Conservation (phyloP, 768 basidiomycete genomes). For the Mycena epipterygia region DNA sequence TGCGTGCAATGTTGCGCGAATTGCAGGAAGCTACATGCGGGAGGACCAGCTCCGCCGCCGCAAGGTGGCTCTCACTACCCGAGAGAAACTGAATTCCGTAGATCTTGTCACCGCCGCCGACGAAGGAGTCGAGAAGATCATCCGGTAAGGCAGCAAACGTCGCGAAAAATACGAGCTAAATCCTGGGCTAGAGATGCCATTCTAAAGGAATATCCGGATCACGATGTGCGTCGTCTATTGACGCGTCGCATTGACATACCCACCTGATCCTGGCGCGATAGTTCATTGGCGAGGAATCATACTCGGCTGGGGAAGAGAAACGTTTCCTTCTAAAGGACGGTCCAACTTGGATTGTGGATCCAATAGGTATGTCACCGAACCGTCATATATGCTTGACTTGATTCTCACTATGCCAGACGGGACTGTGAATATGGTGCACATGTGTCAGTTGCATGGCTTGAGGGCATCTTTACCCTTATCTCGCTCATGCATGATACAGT, state of each 20-base stretch:
- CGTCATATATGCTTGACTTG: constrained; percentile 12
- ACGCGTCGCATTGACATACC: background rate
- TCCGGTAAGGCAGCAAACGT: constrained; percentile 21
- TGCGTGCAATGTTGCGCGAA: constrained; percentile 38
- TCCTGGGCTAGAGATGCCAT: constrained; percentile 25
- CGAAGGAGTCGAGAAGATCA: constrained; percentile 41
- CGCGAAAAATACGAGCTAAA: background rate
- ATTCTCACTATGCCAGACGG: constrained; percentile 25
- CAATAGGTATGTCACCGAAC: constrained; percentile 36
- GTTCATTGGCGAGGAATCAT: constrained; percentile 46
- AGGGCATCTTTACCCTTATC: background rate
- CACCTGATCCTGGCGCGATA: background rate
- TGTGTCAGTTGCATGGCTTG: constrained; percentile 33
- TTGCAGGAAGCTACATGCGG: constrained; percentile 37
- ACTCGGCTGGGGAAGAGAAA: constrained; percentile 43
- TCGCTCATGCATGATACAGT: constrained; percentile 27
- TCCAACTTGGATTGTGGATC: constrained; percentile 44
- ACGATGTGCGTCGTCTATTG: constrained; percentile 31
- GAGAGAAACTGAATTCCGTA: constrained; percentile 43
- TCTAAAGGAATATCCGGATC: constrained; percentile 33
- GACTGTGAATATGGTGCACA: constrained; percentile 44
- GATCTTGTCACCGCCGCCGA: constrained; percentile 43
- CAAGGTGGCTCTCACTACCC: constrained; percentile 27
- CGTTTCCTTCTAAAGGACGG: constrained; percentile 40
- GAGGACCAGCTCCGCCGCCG: constrained; percentile 41